Evolutionary conservation across 208 protist species (phyloP), one percentile per base, ranked within the genome.

Genomic region (Leishmania tarentolae): DNA sequence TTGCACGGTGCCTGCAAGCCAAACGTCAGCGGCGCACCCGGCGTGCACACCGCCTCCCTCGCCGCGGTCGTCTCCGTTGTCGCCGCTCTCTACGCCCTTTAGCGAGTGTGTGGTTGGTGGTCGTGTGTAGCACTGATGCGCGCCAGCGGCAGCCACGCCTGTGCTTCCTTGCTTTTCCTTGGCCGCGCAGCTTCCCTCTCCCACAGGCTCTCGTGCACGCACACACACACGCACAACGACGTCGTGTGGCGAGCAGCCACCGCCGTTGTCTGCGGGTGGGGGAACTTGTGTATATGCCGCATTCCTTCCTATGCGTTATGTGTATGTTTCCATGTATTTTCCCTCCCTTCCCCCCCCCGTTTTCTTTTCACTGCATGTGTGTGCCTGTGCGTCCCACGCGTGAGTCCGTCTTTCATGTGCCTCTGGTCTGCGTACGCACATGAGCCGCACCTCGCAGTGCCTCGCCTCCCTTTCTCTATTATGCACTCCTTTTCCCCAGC

Each of bases 41-140:
- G 57, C 28, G 61, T 61, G 40, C 69, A 52, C 69, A 73, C 69
- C 69, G 69, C 44, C 44, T 40, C 28, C 44, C 69, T 73, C 69
- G 69, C 69, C 69, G 69, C 69, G 28, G 69, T 2, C 42, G 69
- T 73, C 69, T 73, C 44, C 69, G 28, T 73, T 44, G 69, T 24
- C 9, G 69, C 69, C 69, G 44, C 69, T 46, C 19, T 79, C 44
- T 71, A 79, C 61, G 19, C 59, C 59, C 28, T 79, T 13, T 79
- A 79, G 61, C 31, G 57, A 40, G 74, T n/a, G 8, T 21, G 74
- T 28, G 24, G n/a, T 52, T 52, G 47, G 11, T 52, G 47, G 47
- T 52, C 47, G 47, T 52, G 47, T 8, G 69, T 24, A 65, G 24
- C 59, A 24, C 59, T 24, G 59, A 6, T 24, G 59, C 13, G n/a